Evolutionary conservation across 2,329 filamentous ascomycete species (phyloP).

Genomic region (Dendryphion nanum): DNA sequence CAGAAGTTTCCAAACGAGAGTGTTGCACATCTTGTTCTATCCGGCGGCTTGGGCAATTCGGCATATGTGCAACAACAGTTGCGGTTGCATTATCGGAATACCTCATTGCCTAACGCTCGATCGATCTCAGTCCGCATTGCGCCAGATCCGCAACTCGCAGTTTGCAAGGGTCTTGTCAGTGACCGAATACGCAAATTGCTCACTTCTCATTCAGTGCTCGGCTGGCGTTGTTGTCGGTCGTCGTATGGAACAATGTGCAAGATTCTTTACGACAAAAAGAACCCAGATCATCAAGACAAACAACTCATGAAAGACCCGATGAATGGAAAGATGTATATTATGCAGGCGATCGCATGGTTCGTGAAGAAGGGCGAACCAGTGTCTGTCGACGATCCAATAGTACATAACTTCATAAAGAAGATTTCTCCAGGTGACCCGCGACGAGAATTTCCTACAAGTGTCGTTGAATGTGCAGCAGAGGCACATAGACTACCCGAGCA

Average conservation of each 20-base stretch:
- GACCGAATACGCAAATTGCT: slow-evolving; percentile 52
- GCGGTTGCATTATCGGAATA: slow-evolving; percentile 28
- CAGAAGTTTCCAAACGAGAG: slow-evolving; percentile 27
- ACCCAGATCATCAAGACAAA: slow-evolving; percentile 28
- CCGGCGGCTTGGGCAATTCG: slow-evolving; percentile 44
- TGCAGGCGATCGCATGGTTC: slow-evolving; percentile 39
- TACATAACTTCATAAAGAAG: slow-evolving; percentile 35
- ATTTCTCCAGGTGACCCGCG: slow-evolving; percentile 32
- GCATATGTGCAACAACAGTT: slow-evolving; percentile 42
- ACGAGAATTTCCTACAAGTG: slow-evolving; percentile 30
- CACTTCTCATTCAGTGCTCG: slow-evolving; percentile 44
- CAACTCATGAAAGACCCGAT: slow-evolving; percentile 25
- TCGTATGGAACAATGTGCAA: slow-evolving; percentile 40
- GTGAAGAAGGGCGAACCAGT: slow-evolving; percentile 37
- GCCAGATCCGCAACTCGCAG: slow-evolving; percentile 55
- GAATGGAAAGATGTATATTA: slow-evolving; percentile 36
- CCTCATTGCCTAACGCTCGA: slow-evolving; percentile 18
- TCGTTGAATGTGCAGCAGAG: slow-evolving; percentile 29
- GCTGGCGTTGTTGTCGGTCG: slow-evolving; percentile 38
- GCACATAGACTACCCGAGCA: slow-evolving; percentile 22
- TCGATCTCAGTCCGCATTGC: slow-evolving; percentile 32
- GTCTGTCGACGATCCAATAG: slow-evolving; percentile 30
- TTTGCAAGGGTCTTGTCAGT: slow-evolving; percentile 54
- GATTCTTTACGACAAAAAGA: slow-evolving; percentile 34
- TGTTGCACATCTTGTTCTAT: slow-evolving; percentile 41